Percentiles rank a stretch among this genome's conserved stretches.
Evolutionary conservation across 202 grass and related monocot species (phyloP).

Genomic region (Zoysia matrella): DNA sequence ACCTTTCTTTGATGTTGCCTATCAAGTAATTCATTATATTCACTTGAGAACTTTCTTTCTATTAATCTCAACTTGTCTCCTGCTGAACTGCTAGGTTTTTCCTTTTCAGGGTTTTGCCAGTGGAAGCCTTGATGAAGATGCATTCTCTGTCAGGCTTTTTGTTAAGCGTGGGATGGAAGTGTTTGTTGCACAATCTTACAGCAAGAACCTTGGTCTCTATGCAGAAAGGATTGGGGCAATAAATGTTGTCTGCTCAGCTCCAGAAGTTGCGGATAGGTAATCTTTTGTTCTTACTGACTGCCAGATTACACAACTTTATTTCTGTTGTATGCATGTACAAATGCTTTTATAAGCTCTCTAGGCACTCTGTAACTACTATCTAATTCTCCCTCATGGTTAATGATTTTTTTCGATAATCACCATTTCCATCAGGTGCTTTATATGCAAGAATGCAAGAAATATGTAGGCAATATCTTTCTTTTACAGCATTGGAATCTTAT

Average conservation of each 20-base stretch:
- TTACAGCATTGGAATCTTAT: neutral
- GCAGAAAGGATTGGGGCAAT: conserved; percentile 91
- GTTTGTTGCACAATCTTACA: conserved; percentile 94
- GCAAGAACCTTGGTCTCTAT: conserved; percentile 96
- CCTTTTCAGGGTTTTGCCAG: conserved; percentile 89
- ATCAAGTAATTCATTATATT: conserved; percentile 61
- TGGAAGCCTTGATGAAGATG: conserved; percentile 97
- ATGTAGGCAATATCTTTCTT: neutral
- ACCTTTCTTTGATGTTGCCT: conserved; percentile 98
- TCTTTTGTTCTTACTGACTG: conserved; percentile 25
- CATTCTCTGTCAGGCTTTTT: conserved; percentile 88
- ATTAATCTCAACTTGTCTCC: conserved; percentile 7
- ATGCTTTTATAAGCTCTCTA: neutral
- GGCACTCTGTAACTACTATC: neutral
- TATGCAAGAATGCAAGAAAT: neutral
- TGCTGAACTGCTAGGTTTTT: conserved; percentile 41
- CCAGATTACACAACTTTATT: neutral
- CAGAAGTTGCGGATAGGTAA: conserved; percentile 78
- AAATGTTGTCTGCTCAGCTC: conserved; percentile 83
- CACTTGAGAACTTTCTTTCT: conserved; percentile 26
- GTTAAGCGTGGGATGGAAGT: conserved; percentile 89
- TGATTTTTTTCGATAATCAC: too few species aligned
- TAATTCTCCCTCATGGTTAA: neutral
- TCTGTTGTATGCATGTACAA: neutral
- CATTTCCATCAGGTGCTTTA: neutral